Conservation (phyloP, 208 protist genomes). For the Leishmania tarentolae region DNA sequence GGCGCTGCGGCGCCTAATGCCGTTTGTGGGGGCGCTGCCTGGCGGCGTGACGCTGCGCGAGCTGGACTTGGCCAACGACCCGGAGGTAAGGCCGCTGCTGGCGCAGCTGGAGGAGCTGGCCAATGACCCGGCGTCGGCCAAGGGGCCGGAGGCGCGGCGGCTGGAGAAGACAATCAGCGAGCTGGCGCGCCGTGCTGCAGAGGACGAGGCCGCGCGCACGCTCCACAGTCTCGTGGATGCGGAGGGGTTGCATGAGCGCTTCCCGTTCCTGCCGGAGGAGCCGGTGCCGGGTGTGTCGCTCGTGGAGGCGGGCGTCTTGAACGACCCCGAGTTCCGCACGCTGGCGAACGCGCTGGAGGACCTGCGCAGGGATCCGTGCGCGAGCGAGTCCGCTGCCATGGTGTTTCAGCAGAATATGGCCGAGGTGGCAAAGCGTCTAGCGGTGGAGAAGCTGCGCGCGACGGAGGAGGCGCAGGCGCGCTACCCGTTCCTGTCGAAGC, state of each 20-base stretch:
- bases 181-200: constrained; percentile 35
- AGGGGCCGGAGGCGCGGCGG: constrained; percentile 35
- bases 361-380: constrained; percentile 19
- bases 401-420: neutral
- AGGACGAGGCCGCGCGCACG: constrained; percentile 37
- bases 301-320: constrained; percentile 36
- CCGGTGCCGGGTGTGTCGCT: constrained; percentile 39
- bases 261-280: constrained; percentile 51
- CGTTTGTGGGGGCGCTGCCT: constrained; percentile 38
- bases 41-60: constrained; percentile 35
- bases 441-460: constrained; percentile 37
- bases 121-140: constrained; percentile 25
- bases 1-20: constrained; percentile 27
- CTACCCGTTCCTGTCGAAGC: constrained; percentile 54
- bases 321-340: constrained; percentile 52
- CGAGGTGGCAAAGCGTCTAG: neutral
- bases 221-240: constrained; percentile 29
- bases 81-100: constrained; percentile 33
- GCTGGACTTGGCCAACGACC: constrained; percentile 34
- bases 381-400: too few relatives aligned
- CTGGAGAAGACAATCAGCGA: constrained; percentile 52
- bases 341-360: constrained; percentile 40
- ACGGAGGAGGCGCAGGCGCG: constrained; percentile 36
- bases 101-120: constrained; percentile 40
- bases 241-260: constrained; percentile 39